Evolutionary conservation across 441 rosid genomes (phyloP).

Genomic region (Isatis lusitanica): DNA sequence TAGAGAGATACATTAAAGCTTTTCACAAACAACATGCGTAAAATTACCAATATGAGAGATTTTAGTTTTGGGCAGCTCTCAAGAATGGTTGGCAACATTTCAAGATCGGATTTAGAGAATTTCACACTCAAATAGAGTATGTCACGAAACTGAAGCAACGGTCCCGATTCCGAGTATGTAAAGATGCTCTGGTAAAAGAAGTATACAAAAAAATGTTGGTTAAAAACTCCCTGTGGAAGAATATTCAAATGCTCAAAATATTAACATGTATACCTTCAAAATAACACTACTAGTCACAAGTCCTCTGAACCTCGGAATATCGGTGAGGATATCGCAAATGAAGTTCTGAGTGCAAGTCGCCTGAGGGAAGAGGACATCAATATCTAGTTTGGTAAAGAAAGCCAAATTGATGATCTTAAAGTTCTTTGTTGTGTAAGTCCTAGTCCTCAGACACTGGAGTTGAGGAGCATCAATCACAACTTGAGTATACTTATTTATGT

Average conservation of each 20-base stretch:
- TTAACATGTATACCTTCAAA: slow-evolving; percentile 4
- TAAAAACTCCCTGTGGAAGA: not conserved
- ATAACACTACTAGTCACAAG: not conserved
- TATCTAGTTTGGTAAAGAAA: slow-evolving; percentile 3
- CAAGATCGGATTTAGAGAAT: not conserved
- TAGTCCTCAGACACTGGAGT: not conserved
- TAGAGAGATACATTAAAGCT: not conserved
- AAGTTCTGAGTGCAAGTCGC: not conserved
- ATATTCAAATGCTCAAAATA: not conserved
- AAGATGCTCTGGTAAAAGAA: not conserved
- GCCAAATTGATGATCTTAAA: slow-evolving; percentile 2
- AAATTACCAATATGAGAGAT: slow-evolving; percentile 5
- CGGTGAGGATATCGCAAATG: not conserved
- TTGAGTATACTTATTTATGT: not conserved
- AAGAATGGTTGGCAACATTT: slow-evolving; percentile 13
- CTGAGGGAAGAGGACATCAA: not conserved
- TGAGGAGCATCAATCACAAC: slow-evolving; percentile 18
- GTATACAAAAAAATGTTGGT: not conserved
- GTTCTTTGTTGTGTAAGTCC: not conserved
- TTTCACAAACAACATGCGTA: not conserved
- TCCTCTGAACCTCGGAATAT: not conserved
- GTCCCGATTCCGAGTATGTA: not conserved
- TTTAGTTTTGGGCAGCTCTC: slow-evolving; percentile 15
- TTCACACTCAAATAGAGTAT: not conserved
- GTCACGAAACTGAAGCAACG: not conserved